These are phyloP conservation scores for Phytopythium sindhum DNA, from an alignment of 352 stramenopile genomes.

Conservation along the genomic window DNA sequence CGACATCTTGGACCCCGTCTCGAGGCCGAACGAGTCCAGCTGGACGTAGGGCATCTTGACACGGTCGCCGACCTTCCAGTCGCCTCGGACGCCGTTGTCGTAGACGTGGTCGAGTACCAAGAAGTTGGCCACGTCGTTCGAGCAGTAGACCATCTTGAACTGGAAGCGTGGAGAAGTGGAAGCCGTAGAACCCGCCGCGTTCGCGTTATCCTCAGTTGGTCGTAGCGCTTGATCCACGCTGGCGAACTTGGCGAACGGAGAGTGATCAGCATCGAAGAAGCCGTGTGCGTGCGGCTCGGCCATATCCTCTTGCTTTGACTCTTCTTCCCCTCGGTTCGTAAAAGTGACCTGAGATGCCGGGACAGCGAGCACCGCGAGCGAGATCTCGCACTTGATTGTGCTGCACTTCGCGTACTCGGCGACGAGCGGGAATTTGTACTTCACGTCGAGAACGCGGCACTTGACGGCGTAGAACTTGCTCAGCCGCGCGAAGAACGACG, in stretches of 20 bases:
- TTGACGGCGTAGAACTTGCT: constrained; percentile 67
- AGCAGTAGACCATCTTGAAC: constrained; percentile 73
- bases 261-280: constrained; percentile 38
- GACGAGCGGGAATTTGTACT: constrained; percentile 68
- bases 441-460: constrained; percentile 69
- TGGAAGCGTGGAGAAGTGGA: constrained; percentile 33
- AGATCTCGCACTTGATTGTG: constrained; percentile 72
- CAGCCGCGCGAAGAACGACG: constrained; percentile 49
- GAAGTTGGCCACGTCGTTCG: constrained; percentile 83
- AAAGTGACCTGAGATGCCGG: constrained; percentile 32
- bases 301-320: constrained; percentile 41
- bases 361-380: constrained; percentile 55
- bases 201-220: constrained; percentile 23
- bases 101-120: constrained; percentile 82
- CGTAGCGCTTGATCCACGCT: constrained; percentile 60
- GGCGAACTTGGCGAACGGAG: constrained; percentile 61
- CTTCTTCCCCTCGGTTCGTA: constrained; percentile 12
- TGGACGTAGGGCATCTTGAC: constrained; percentile 76
- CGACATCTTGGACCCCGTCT: constrained; percentile 52
- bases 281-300: constrained; percentile 18
- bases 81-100: constrained; percentile 68
- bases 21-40: constrained; percentile 55
- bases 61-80: constrained; percentile 65
- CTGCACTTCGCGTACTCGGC: constrained; percentile 54
- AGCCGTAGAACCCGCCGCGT: neutral